Evolutionary conservation across 2,329 filamentous ascomycete genomes (phyloP).

Genomic region (Trichoderma cornu-damae): DNA sequence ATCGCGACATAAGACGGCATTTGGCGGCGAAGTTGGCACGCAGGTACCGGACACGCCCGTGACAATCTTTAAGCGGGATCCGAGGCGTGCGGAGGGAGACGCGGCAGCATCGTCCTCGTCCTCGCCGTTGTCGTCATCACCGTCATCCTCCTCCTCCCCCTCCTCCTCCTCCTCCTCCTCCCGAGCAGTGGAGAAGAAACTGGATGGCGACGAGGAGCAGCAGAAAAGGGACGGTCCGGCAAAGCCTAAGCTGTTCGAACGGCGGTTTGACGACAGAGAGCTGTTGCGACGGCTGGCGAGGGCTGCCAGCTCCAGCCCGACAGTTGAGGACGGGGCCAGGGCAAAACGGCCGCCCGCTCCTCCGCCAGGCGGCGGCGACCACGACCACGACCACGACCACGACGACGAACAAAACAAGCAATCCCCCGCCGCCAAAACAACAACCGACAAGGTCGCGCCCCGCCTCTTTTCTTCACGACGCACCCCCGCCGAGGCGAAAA

Average conservation of each 20-base stretch:
- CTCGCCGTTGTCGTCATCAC: too few species aligned
- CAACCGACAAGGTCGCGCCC: slow-evolving; percentile 15
- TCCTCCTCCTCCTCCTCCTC: too few species aligned
- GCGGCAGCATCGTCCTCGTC: neutral
- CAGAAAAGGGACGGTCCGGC: neutral
- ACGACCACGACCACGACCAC: too few species aligned
- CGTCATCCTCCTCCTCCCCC: too few species aligned
- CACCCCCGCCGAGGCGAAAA: slow-evolving; percentile 16
- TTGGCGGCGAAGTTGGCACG: slow-evolving; percentile 28
- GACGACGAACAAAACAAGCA: slow-evolving; percentile 9
- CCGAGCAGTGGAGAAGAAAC: neutral
- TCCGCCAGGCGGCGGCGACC: slow-evolving; percentile 19
- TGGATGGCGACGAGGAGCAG: slow-evolving; percentile 8
- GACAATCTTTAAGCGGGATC: slow-evolving; percentile 35
- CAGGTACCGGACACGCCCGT: slow-evolving; percentile 38
- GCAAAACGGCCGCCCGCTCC: slow-evolving; percentile 22
- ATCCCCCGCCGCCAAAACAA: slow-evolving; percentile 3
- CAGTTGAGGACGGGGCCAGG: slow-evolving; percentile 25
- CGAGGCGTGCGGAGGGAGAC: slow-evolving; percentile 11
- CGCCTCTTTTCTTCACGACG: slow-evolving; percentile 23
- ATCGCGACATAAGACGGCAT: slow-evolving; percentile 24
- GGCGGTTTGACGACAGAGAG: slow-evolving; percentile 43
- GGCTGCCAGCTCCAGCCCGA: slow-evolving; percentile 43
- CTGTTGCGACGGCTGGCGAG: slow-evolving; percentile 46
- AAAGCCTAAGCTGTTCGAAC: neutral